Evolutionary conservation across 495 filamentous ascomycete species (phyloP).

Genomic region (Penicillium flavigenum): DNA sequence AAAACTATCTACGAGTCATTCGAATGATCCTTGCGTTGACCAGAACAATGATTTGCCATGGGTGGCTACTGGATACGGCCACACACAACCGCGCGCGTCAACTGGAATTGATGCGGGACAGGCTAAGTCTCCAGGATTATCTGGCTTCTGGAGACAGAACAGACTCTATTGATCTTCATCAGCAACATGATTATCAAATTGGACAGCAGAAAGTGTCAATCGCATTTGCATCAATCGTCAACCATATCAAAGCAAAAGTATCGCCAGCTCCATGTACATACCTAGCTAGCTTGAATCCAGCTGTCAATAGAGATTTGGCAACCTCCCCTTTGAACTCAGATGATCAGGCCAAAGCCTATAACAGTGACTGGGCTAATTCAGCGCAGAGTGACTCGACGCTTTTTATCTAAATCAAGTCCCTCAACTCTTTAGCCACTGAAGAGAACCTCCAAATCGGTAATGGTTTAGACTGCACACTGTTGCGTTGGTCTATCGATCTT

Average conservation of each 20-base stretch:
- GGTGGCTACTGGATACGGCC: neutral
- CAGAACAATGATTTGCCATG: neutral
- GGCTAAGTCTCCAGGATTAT: neutral
- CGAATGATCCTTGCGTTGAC: neutral
- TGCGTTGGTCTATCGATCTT: neutral
- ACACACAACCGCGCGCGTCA: neutral
- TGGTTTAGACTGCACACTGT: neutral
- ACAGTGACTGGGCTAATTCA: neutral
- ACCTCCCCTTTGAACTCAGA: neutral
- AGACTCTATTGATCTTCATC: conserved; percentile 26
- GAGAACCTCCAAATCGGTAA: neutral
- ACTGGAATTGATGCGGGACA: neutral
- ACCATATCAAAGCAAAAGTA: neutral
- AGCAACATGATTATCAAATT: neutral
- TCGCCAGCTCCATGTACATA: neutral
- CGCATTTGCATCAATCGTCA: neutral
- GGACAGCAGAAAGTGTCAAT: neutral
- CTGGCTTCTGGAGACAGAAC: conserved; percentile 35
- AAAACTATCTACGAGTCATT: neutral
- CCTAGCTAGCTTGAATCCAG: neutral
- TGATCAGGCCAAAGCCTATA: neutral
- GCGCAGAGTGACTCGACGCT: neutral
- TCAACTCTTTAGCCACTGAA: neutral
- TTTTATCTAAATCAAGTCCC: neutral
- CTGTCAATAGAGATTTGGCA: neutral